Conservation (phyloP, 331 rosid species). For the Cydonia oblonga region DNA sequence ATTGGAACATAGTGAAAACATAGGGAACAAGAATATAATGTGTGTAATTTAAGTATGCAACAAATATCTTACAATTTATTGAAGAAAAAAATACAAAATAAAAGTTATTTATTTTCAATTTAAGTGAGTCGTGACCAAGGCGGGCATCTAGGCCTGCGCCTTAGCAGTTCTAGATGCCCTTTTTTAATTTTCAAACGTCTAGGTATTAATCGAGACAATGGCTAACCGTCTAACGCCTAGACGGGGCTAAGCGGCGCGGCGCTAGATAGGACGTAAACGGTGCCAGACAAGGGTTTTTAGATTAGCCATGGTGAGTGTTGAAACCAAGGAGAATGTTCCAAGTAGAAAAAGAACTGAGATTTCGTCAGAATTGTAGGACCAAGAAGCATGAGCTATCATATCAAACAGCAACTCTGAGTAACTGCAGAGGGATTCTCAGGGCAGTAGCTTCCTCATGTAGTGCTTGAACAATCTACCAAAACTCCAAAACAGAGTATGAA, state of each 20-base stretch:
- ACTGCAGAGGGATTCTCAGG: not conserved
- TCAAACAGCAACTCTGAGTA: not conserved
- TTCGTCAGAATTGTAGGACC: not conserved
- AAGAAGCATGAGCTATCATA: not conserved
- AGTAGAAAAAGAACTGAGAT: not conserved
- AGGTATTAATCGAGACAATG: rapidly evolving
- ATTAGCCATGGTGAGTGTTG: not conserved
- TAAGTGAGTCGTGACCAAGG: no score
- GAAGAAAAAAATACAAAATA: no score
- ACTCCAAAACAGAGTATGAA: not conserved
- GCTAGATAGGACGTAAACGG: rapidly evolving
- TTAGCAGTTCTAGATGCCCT: rapidly evolving
- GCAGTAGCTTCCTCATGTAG: not conserved
- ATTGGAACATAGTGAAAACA: no score
- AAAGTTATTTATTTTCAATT: no score
- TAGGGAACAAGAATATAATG: no score
- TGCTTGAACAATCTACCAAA: not conserved
- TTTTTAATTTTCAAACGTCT: rapidly evolving
- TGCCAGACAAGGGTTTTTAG: rapidly evolving
- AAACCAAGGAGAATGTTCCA: not conserved
- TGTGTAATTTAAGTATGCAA: no score
- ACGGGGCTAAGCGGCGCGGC: rapidly evolving
- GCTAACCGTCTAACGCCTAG: rapidly evolving
- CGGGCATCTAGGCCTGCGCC: not conserved
- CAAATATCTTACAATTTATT: no score